These are phyloP conservation scores for Carex kokanica DNA, from an alignment of 176 grass and related monocot species.

Conservation along the genomic window DNA sequence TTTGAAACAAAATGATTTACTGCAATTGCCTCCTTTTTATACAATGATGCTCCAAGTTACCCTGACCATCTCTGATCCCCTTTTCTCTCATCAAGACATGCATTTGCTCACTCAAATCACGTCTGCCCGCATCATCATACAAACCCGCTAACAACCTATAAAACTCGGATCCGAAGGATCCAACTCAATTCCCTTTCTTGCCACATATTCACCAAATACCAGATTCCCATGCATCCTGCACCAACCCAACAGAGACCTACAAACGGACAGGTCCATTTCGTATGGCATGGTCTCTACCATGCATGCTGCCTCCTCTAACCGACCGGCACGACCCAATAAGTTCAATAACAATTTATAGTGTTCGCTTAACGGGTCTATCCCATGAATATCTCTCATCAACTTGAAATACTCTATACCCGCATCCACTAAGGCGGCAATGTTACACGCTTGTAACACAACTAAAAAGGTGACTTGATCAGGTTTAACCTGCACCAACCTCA, in stretches of 20 bases:
- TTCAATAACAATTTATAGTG: conserved; percentile 66
- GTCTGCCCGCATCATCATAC: conserved; percentile 32
- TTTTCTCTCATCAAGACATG: conserved; percentile 34
- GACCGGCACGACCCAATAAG: conserved; percentile 56
- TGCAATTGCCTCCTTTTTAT: too few species aligned
- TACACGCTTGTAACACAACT: conserved; percentile 52
- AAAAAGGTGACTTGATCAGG: conserved; percentile 68
- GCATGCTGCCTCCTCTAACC: conserved; percentile 46
- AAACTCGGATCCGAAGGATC: conserved; percentile 29
- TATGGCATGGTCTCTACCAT: conserved; percentile 43
- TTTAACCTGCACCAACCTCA: conserved; percentile 43
- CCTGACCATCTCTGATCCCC: neutral
- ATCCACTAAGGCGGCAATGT: conserved; percentile 43
- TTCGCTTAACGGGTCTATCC: conserved; percentile 42
- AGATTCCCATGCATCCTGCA: conserved; percentile 39
- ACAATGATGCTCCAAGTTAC: too few species aligned
- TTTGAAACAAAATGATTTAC: too few species aligned
- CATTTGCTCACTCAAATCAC: conserved; percentile 31
- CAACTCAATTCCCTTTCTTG: conserved; percentile 35
- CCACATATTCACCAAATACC: conserved; percentile 39
- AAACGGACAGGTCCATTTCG: conserved; percentile 27
- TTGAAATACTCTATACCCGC: conserved; percentile 63
- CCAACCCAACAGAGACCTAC: conserved; percentile 35
- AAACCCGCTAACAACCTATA: conserved; percentile 37
- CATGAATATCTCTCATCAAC: conserved; percentile 46